Conservation (phyloP, 2,329 filamentous ascomycete genomes). For the Aureobasidium subglaciale region DNA sequence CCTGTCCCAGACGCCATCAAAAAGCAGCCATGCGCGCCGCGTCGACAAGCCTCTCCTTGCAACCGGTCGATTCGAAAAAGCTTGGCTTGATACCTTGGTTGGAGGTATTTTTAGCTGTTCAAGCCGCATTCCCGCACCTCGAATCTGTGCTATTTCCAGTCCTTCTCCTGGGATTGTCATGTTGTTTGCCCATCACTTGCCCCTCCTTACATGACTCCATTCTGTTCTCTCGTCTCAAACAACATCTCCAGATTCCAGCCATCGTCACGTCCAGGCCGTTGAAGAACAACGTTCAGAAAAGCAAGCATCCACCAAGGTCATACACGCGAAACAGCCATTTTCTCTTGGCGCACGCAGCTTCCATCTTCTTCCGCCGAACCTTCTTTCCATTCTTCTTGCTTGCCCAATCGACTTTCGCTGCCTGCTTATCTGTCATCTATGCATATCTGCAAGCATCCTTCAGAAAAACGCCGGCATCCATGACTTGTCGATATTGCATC, state of each 20-base stretch:
- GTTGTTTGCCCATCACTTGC: too few relatives aligned
- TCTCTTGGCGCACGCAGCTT: background rate
- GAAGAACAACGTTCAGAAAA: constrained; percentile 4
- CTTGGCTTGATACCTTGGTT: background rate
- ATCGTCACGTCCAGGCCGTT: background rate
- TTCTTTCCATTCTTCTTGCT: background rate
- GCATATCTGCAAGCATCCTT: background rate
- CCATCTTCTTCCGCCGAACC: background rate
- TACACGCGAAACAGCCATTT: background rate
- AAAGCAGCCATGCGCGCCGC: constrained; percentile 3
- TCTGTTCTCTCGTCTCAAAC: background rate
- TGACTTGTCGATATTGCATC: background rate
- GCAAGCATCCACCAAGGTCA: constrained; percentile 7
- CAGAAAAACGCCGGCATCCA: background rate
- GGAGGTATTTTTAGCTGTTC: constrained; percentile 2
- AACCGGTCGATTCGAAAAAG: background rate
- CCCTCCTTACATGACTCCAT: background rate
- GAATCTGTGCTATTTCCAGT: too few relatives aligned
- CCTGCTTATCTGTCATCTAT: background rate
- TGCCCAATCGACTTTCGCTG: background rate
- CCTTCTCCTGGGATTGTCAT: too few relatives aligned
- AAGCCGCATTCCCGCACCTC: background rate
- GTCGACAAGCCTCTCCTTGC: constrained; percentile 1
- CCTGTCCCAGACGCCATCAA: background rate
- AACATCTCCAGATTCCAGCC: background rate